These are phyloP conservation scores for Mortierella sp. DNA, from an alignment of 371 early-diverging fungal genomes.

Conservation along the genomic window DNA sequence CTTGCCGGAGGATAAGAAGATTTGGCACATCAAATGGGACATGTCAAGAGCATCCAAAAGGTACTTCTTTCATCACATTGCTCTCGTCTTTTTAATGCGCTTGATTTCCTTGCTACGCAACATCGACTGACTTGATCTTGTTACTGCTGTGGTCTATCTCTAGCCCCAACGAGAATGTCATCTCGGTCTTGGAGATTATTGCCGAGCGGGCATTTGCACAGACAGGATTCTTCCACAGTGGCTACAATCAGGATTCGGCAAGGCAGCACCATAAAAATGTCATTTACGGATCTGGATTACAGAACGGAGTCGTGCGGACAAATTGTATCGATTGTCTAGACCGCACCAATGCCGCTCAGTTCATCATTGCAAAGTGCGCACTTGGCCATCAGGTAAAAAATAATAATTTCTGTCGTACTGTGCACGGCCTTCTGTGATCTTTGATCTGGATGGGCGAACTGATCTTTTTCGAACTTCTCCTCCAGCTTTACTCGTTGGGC, in stretches of 20 bases:
- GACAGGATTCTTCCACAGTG: slow-evolving; percentile 95
- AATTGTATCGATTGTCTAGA: slow-evolving; percentile 99
- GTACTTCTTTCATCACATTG: slow-evolving; percentile 54
- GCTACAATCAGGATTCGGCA: slow-evolving; percentile 55
- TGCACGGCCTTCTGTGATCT: not conserved
- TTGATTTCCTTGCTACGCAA: not conserved
- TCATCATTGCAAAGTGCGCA: slow-evolving; percentile 95
- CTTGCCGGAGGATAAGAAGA: slow-evolving; percentile 82
- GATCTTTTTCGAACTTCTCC: not conserved
- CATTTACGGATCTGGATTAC: slow-evolving; percentile 58
- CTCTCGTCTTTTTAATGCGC: not conserved
- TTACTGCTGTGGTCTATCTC: not conserved
- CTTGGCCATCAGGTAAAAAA: slow-evolving; percentile 83
- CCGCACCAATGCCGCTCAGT: slow-evolving; percentile 99
- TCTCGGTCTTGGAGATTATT: slow-evolving; percentile 88
- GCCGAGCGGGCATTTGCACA: slow-evolving; percentile 87
- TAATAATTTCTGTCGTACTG: not conserved
- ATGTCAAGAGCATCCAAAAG: slow-evolving; percentile 97
- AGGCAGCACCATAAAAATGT: slow-evolving; percentile 4
- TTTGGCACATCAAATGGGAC: slow-evolving; percentile 95
- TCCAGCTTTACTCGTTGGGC: slow-evolving; percentile 89
- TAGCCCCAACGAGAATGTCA: slow-evolving; percentile 90
- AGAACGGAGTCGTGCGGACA: slow-evolving; percentile 95
- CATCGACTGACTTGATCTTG: no score
- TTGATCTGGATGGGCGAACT: not conserved